Base-by-base conservation (phyloP, 1,139 yeast species). In the Scheffersomyces lignicola region DNA sequence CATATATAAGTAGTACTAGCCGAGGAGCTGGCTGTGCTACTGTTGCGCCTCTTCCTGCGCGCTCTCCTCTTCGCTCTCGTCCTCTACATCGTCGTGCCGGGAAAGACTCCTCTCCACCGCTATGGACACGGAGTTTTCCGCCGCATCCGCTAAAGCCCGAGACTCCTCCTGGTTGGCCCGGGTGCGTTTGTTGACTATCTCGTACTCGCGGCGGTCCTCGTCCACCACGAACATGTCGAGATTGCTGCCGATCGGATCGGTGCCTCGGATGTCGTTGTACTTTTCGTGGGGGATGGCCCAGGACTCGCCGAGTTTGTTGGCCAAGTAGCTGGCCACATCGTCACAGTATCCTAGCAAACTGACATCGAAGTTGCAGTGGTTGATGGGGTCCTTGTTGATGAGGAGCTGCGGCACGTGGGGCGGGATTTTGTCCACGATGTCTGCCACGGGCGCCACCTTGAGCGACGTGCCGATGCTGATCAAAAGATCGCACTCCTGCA, bases 371-470 rank as follows among this genome's bases (percentile, higher is more conserved):
- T 83, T 86, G 35, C 80, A 71, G 54, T 86, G 92, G 30, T 69
- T 69, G n/a, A 88, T 83, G 0, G 87, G 81, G 48, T 88, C 95
- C 50, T 77, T 79, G 52, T 89, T 88, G 41, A 92, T 83, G 38
- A 88, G 68, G 4, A 92, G 71, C 56, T 90, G 97, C 0, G 97
- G 97, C 1, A 88, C 79, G 22, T 74, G 58, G 14, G 75, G 75
- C 0, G 86, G 83, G 1, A 89, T 59, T 57, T 78, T 71, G 39
- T 87, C 81, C n/a, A 89, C 89, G 31, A 92, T 86, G 39, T 88
- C 90, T 31, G 92, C 83, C n/a, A 92, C 97, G 0, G 98, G 98
- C 0, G 96, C 90, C 20, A 92, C 98, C 54, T 90, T 88, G 40
- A 92, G 70, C 16, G 97, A 90, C 0, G 98, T 92, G 7, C 98